Base-by-base conservation (phyloP, 345 rosid species). In the Rubroshorea leprosula region DNA sequence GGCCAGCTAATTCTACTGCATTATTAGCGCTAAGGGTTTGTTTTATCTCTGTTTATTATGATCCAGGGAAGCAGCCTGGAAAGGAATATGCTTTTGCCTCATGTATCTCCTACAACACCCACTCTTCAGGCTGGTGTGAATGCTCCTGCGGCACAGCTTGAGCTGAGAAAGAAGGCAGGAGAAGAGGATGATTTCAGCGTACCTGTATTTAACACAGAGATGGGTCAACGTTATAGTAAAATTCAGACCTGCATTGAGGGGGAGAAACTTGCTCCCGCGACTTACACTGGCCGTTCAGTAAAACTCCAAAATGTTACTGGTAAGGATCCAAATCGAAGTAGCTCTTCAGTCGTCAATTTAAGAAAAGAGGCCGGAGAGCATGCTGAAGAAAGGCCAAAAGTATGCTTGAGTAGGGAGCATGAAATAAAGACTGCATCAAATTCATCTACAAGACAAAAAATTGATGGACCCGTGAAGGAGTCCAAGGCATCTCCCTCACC, bases 171-270 rank as follows among this genome's bases (percentile, higher is more conserved):
- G 68, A 74, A 68, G 58, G 55, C 54, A 1, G 76, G 79, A 46
- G 87, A 84, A 67, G 96, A 83, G 63, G 96, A 83, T 55, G 95
- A 86, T 69, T 91, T 80, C 38, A 71, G 62, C 16, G 98, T 91
- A 72, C 90, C 96, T 3, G 84, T 86, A 23, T 86, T 58, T 53
- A 80, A 70, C 31, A 72, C 86, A 0, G 78, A 67, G 68, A 55
- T 15, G 7, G 74, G 27, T 47, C 81, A 67, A 54, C 51, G 11
- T 29, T 56, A 26, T 51, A 27, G 31, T 14, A 79, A 62, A 66
- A 57, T 38, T 50, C 74, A 64, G 61, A 69, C 60, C 47, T 70
- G 70, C 27, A 41, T 51, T 55, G 71, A 71, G 50, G 55, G 21
- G 45, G 81, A 68, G 61, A 78, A 66, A 55, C 23, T 47, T n/a